Percentiles rank a stretch among this genome's conserved stretches.
Conservation (phyloP, 345 rosid species). For the Trapa bicornis region DNA sequence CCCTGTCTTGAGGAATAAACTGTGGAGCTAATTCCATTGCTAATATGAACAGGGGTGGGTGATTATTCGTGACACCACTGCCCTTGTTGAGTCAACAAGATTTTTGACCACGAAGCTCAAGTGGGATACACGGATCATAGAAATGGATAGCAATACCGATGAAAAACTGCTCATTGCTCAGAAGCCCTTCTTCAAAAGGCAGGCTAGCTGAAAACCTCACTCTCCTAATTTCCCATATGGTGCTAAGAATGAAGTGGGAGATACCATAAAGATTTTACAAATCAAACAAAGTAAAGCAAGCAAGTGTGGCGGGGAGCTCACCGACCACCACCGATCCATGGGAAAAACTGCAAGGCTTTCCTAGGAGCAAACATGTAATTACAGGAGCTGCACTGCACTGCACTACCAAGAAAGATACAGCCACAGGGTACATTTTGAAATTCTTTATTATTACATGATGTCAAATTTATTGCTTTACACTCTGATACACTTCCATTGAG, state of each 20-base stretch:
- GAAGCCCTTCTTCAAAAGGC: constrained; percentile 73
- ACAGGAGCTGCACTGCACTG: neutral
- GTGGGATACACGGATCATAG: constrained; percentile 91
- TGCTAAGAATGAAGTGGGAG: neutral
- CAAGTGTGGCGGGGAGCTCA: neutral
- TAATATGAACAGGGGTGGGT: constrained; percentile 77
- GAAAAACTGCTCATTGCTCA: constrained; percentile 89
- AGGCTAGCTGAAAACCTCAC: constrained; percentile 23
- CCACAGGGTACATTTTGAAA: constrained; percentile 7
- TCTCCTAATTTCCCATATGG: neutral
- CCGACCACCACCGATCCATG: constrained; percentile 19
- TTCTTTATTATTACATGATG: constrained; percentile 12
- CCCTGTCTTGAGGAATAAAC: neutral
- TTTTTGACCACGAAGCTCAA: constrained; percentile 48
- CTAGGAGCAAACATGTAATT: constrained; percentile 38
- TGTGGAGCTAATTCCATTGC: neutral
- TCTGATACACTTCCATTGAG: neutral
- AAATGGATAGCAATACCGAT: constrained; percentile 70
- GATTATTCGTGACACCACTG: constrained; percentile 59
- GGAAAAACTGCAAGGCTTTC: constrained; percentile 44
- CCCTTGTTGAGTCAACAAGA: constrained; percentile 68
- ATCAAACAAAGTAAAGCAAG: neutral
- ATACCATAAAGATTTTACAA: neutral
- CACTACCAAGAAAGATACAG: constrained; percentile 16
- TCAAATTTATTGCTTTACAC: neutral